Base-by-base conservation (phyloP, 768 basidiomycete genomes). In the Dacryopinax spathularia region DNA sequence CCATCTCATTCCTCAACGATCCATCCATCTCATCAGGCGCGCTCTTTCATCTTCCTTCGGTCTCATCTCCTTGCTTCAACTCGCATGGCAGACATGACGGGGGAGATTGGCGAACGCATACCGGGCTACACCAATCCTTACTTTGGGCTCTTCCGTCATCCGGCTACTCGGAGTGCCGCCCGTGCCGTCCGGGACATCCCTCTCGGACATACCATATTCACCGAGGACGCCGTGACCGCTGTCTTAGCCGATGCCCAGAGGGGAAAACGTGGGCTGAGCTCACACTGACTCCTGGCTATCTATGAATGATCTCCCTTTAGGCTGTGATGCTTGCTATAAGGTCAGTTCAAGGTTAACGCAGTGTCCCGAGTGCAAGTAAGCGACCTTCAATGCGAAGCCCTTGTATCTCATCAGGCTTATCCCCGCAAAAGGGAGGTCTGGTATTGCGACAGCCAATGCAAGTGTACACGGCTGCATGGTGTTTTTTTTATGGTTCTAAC, bases 31-130 rank as follows among this genome's bases (percentile, higher is more conserved):
- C 12, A 37, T 56, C 25, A 29, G 15, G 25, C 25, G 25, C 12
- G 13, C 25, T 9, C 10, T 7, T 44, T 44, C 12, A 9, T 7
- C 43, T 31, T 15, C 48, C 3, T 29, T 56, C 48, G 15, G 25
- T 56, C 31, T 56, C 20, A 18, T 41, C 18, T 6, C 39, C 22
- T 41, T 56, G 18, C 48, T 56, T 27, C 25, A 56, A 56, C 48
- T 56, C 31, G 31, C 48, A 56, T 56, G 48, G 48, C n/a, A n/a
- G n/a, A n/a, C n/a, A n/a, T n/a, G n/a, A n/a, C 48, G 48, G 48
- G 25, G 25, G 25, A 56, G 29, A 25, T 13, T 22, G 25, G 18
- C 48, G 48, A 3, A 5, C 48, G 48, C 31, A 29, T 56, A 56
- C 13, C 18, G 9, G 13, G 13, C 25, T 13, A 9, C 48, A 56